Evolutionary conservation across 495 filamentous ascomycete species (phyloP).

Genomic region (Aspergillus coremiiformis): DNA sequence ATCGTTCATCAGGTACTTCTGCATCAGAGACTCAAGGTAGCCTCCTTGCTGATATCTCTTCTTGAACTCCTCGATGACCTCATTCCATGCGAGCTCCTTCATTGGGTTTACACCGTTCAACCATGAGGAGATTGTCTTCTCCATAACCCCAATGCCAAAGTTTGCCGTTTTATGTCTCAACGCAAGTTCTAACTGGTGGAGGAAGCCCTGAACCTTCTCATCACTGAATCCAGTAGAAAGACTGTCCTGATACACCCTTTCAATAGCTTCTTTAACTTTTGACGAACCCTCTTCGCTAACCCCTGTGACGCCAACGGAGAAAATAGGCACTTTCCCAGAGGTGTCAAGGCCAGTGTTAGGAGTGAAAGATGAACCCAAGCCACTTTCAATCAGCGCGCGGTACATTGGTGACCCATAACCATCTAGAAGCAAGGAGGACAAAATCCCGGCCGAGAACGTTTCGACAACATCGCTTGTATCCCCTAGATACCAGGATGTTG

Average conservation of each 20-base stretch:
- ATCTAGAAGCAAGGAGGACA: slow-evolving; percentile 77
- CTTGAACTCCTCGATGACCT: slow-evolving; percentile 76
- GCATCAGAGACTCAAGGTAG: slow-evolving; percentile 77
- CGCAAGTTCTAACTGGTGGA: slow-evolving; percentile 85
- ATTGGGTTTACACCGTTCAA: slow-evolving; percentile 93
- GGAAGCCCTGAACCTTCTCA: slow-evolving; percentile 82
- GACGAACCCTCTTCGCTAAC: slow-evolving; percentile 71
- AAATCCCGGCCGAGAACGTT: slow-evolving; percentile 71
- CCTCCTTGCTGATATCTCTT: slow-evolving; percentile 56
- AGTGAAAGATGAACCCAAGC: slow-evolving; percentile 84
- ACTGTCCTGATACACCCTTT: slow-evolving; percentile 57
- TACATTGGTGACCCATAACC: slow-evolving; percentile 95
- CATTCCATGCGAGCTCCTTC: slow-evolving; percentile 81
- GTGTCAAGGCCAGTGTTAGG: slow-evolving; percentile 88
- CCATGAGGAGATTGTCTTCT: slow-evolving; percentile 81
- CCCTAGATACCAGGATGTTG: slow-evolving; percentile 84
- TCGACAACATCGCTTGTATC: slow-evolving; percentile 75
- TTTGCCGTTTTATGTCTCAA: slow-evolving; percentile 92
- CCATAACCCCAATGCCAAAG: slow-evolving; percentile 86
- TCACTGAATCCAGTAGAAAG: slow-evolving; percentile 72
- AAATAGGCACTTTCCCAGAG: slow-evolving; percentile 67
- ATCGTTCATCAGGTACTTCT: slow-evolving; percentile 86
- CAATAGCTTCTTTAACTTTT: slow-evolving; percentile 65
- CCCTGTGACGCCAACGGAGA: slow-evolving; percentile 84
- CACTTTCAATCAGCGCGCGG: slow-evolving; percentile 80